Base-by-base conservation (phyloP, 2,329 filamentous ascomycete genomes). In the Colletotrichum cereale region DNA sequence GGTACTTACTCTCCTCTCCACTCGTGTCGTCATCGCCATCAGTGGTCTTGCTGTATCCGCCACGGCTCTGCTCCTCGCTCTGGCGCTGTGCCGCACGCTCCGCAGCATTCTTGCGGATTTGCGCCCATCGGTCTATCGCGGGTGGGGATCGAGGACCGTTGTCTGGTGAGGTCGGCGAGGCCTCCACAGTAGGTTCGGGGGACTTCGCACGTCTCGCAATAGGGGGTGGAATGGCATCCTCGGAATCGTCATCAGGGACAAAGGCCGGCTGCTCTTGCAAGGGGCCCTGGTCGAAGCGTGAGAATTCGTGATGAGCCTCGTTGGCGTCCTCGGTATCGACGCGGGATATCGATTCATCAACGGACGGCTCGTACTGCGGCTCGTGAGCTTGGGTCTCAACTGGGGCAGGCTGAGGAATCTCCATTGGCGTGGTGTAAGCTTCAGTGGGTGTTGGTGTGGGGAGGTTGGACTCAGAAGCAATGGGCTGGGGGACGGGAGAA, bases 91-190 rank as follows among this genome's bases (percentile, higher is more conserved):
- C 86, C 44, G 93, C 93, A 71, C 95, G 89, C 73, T 96, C 92
- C 4, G 95, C 95, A 14, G 96, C 96, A 77, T 98, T 98, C 86
- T 95, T 96, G 75, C 95, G 90, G 75, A 98, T 98, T 82, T 97
- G 94, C 0, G 96, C 96, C 96, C 96, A 99, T 66, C 96, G 91
- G 79, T 98, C 95, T 74, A 92, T 87, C 40, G 84, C 83, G 5
- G 85, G 84, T 3, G 79, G 77, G 34, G 80, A 78, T 36, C 76
- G 64, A 29, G 73, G 61, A 29, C 71, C 57, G 36, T 70, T 64
- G n/a, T 67, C 81, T 78, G 26, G 80, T 38, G 78, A 76, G 42
- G 77, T 74, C 16, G 52, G 60, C 14, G 71, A 78, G 61, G 67
- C 78, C 57, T 73, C 77, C 29, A 77, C 75, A 18, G 75, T 73